These are phyloP conservation scores for Beauveria scarabaeidicola DNA, from an alignment of 2,329 filamentous ascomycete genomes.

Conservation along the genomic window DNA sequence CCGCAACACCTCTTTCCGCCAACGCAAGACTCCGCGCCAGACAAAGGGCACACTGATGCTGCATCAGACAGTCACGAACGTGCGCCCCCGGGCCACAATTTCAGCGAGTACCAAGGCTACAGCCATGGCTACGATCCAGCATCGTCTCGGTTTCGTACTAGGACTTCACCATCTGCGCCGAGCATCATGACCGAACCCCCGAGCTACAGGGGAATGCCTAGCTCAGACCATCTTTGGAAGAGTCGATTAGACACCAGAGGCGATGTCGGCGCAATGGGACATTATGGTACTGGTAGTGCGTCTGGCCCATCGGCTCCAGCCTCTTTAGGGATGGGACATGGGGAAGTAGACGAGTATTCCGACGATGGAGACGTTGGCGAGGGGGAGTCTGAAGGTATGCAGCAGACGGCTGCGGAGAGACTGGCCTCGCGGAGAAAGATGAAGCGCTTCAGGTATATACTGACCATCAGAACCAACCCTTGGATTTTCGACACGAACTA, in stretches of 20 bases:
- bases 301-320: not conserved
- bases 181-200: constrained; percentile 5
- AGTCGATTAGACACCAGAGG: not conserved
- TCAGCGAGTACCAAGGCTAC: constrained; percentile 3
- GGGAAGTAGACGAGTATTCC: constrained; percentile 6
- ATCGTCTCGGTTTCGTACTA: constrained; percentile 6
- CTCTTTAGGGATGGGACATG: not conserved
- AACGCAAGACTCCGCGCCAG: not conserved
- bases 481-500: not conserved
- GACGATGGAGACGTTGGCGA: constrained; percentile 10
- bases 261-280: not conserved
- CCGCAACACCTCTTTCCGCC: constrained; percentile 7
- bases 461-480: not conserved
- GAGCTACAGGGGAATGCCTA: not conserved
- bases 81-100: not conserved
- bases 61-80: not conserved
- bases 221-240: constrained; percentile 5
- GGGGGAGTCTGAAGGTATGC: constrained; percentile 1
- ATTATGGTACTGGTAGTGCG: not conserved
- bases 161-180: constrained; percentile 8
- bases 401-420: constrained; percentile 47
- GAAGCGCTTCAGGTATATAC: constrained; percentile 67
- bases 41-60: not conserved
- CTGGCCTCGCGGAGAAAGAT: constrained; percentile 53
- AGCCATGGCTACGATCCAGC: constrained; percentile 2